phyloP scores from a whole-genome alignment of 257 asterid genomes.

The Rubia yunnanensis region DNA sequence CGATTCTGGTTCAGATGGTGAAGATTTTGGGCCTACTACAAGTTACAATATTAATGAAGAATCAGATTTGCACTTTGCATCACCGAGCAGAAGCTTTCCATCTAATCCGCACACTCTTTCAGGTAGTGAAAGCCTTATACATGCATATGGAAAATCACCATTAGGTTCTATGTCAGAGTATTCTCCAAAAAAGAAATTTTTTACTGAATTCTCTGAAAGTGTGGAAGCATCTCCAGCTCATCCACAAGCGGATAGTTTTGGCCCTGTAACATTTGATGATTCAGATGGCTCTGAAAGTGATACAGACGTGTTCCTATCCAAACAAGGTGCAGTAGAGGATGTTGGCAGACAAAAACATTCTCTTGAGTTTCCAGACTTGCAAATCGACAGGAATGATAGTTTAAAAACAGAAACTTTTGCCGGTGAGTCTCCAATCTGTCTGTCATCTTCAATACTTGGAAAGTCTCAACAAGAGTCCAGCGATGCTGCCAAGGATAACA shows the following conservation, averaged over 20 bases:
- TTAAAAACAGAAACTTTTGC: conserved; percentile 14
- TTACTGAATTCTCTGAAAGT: conserved; percentile 33
- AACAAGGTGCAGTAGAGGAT: conserved; percentile 16
- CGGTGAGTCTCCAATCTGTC: conserved; percentile 13
- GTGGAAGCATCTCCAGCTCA: conserved; percentile 19
- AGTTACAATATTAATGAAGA: conserved; percentile 47
- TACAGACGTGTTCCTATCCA: conserved; percentile 22
- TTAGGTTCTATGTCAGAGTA: conserved; percentile 25
- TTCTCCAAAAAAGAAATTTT: conserved; percentile 26
- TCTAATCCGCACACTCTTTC: conserved; percentile 15
- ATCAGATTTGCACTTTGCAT: conserved; percentile 29
- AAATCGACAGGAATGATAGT: conserved; percentile 13
- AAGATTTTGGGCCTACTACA: conserved; percentile 23
- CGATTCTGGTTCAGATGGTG: conserved; percentile 55
- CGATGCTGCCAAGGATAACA: conserved; percentile 14
- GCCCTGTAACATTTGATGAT: conserved; percentile 53
- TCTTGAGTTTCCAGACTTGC: conserved; percentile 18
- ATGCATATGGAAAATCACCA: conserved; percentile 25
- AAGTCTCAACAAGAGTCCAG: conserved; percentile 15
- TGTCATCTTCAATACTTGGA: conserved; percentile 21
- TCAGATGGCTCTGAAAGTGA: conserved; percentile 63
- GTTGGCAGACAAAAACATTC: conserved; percentile 16
- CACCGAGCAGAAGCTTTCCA: conserved; percentile 37
- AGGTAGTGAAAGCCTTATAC: conserved; percentile 29
- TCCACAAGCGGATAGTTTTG: conserved; percentile 27